A percentile compares a stretch with the other conserved stretches of the same genome.
phyloP scores from a whole-genome alignment of 1,284 basidiomycete genomes.

The Stereum hirsutum region DNA sequence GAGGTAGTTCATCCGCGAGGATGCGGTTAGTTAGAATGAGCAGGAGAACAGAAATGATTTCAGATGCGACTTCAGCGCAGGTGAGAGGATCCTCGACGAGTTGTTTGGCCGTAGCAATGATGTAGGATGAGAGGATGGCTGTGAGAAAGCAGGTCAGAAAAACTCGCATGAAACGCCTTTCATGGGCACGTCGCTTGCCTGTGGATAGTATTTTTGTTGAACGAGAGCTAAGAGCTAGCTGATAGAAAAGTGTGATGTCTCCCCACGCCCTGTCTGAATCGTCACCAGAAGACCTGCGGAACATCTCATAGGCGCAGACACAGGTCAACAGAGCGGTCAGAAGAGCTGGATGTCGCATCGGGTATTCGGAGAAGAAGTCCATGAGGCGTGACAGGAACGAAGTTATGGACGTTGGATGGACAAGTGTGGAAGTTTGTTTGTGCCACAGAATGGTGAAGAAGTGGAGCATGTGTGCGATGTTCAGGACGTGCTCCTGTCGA shows the following conservation, averaged over 20 bases:
- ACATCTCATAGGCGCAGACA: no score
- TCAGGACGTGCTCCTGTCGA: background rate
- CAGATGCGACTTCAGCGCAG: conserved; percentile 44
- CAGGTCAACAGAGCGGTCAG: conserved; percentile 19
- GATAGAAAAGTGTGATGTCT: conserved; percentile 20
- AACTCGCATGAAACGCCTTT: conserved; percentile 2
- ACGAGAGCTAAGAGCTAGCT: conserved; percentile 16
- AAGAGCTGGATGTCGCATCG: conserved; percentile 12
- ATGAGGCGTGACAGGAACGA: conserved; percentile 20
- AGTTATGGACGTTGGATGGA: conserved; percentile 14
- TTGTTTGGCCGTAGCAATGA: conserved; percentile 23
- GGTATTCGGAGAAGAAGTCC: conserved; percentile 13
- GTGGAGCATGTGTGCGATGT: conserved; percentile 13
- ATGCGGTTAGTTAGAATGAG: conserved; percentile 35
- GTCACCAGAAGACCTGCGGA: background rate
- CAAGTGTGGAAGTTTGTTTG: conserved; percentile 13
- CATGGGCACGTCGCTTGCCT: conserved; percentile 17
- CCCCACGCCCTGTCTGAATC: conserved; percentile 9
- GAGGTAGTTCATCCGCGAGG: conserved; percentile 32
- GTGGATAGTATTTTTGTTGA: conserved; percentile 23
- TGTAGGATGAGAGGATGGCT: conserved; percentile 46
- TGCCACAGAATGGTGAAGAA: conserved; percentile 26
- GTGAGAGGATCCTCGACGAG: conserved; percentile 4
- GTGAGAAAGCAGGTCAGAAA: background rate
- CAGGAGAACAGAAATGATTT: conserved; percentile 39